phyloP scores from a whole-genome alignment of 257 asterid species.

The Oldenlandia corymbosa region DNA sequence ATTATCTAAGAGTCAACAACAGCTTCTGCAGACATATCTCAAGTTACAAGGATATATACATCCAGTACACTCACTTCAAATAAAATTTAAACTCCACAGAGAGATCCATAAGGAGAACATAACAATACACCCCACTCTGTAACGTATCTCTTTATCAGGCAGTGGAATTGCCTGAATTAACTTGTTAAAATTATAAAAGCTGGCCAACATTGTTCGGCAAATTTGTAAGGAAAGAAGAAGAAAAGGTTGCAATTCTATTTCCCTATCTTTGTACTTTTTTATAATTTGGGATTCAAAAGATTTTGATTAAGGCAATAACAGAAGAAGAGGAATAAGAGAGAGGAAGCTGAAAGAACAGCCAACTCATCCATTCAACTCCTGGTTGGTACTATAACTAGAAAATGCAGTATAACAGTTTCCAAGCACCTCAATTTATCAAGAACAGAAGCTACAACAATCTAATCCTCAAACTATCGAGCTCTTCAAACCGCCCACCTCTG shows the following conservation, averaged over 20 bases:
- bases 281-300: no score
- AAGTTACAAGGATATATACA: background rate
- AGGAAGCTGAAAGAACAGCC: background rate
- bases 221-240: no score
- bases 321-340: no score
- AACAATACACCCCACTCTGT: no score
- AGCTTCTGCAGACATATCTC: background rate
- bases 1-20: background rate
- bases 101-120: background rate
- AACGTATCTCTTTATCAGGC: no score
- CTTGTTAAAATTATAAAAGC: background rate
- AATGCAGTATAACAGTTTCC: background rate
- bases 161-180: background rate
- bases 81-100: background rate
- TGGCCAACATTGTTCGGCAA: no score
- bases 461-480: no score
- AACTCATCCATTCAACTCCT: background rate
- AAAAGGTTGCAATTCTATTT: no score
- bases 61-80: background rate
- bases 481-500: background rate
- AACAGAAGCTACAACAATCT: background rate
- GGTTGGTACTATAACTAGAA: background rate
- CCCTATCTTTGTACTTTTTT: no score
- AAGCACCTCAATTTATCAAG: background rate
- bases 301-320: no score